These are phyloP conservation scores for Nigrograna mackinnonii DNA, from an alignment of 2,329 filamentous ascomycete genomes.

Conservation along the genomic window DNA sequence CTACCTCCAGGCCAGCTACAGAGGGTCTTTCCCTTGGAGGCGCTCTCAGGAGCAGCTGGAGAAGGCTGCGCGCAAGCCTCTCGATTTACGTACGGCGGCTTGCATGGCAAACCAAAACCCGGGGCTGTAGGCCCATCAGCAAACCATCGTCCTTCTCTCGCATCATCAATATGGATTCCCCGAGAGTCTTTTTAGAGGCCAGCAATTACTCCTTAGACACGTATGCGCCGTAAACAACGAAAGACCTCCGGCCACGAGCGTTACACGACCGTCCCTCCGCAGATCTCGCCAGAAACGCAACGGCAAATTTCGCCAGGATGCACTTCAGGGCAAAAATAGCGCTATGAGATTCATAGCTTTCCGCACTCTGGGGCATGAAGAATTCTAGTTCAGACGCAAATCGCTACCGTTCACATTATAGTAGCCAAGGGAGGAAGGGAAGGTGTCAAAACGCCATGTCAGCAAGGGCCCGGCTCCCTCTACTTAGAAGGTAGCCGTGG, in stretches of 20 bases:
- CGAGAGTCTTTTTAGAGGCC: too few relatives aligned
- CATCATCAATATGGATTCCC: too few relatives aligned
- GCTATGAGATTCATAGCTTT: too few relatives aligned
- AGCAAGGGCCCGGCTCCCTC: neutral
- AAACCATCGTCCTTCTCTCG: too few relatives aligned
- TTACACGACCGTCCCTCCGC: neutral
- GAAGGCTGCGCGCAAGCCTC: neutral
- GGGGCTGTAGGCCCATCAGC: neutral
- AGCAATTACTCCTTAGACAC: too few relatives aligned
- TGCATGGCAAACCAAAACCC: neutral
- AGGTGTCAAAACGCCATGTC: neutral
- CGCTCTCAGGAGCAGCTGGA: neutral
- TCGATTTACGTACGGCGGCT: neutral
- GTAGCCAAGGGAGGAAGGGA: neutral
- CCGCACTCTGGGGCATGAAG: neutral
- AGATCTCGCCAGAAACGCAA: neutral
- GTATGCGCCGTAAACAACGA: neutral
- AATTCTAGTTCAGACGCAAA: neutral
- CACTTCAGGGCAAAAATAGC: too few relatives aligned
- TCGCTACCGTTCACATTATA: neutral
- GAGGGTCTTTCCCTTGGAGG: neutral
- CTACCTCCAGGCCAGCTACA: neutral
- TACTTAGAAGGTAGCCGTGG: too few relatives aligned
- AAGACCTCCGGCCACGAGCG: neutral
- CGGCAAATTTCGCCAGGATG: neutral